These are phyloP conservation scores for Tolypocladium ophioglossoides DNA, from an alignment of 2,329 filamentous ascomycete species.

Conservation along the genomic window DNA sequence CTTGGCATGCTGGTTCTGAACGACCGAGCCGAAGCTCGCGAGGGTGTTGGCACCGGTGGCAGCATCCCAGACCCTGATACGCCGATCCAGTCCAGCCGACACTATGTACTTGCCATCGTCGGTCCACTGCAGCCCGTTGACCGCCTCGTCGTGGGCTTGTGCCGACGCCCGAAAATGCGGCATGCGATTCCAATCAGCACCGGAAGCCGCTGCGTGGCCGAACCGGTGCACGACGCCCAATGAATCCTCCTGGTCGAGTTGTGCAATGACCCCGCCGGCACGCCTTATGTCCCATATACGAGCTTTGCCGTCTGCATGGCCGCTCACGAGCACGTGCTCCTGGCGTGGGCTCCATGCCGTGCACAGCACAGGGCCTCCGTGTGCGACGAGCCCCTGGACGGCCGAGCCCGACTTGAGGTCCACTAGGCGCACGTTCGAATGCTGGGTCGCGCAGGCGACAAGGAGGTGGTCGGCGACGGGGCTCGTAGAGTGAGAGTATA, in stretches of 20 bases:
- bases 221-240: constrained; percentile 48
- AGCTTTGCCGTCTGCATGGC: constrained; percentile 73
- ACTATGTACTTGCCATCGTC: constrained; percentile 68
- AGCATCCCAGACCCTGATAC: constrained; percentile 80
- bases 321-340: constrained; percentile 72
- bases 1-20: constrained; percentile 61
- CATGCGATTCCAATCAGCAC: constrained; percentile 16
- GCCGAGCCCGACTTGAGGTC: constrained; percentile 72
- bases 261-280: constrained; percentile 63
- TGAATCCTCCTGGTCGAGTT: constrained; percentile 76
- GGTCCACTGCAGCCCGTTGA: constrained; percentile 80
- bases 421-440: constrained; percentile 73
- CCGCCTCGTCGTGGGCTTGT: constrained; percentile 67
- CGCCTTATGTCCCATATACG: constrained; percentile 82
- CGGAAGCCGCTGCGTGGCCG: constrained; percentile 20
- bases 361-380: constrained; percentile 56
- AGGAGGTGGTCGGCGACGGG: constrained; percentile 62
- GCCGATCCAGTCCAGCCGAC: constrained; percentile 72
- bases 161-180: constrained; percentile 37
- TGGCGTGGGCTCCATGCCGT: constrained; percentile 73
- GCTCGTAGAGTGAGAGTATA: constrained; percentile 72
- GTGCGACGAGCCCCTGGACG: constrained; percentile 60
- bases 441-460: constrained; percentile 80
- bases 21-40: constrained; percentile 72
- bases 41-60: constrained; percentile 75